Conservation (phyloP, 495 filamentous ascomycete genomes). For the Tuber umbilicatum region DNA sequence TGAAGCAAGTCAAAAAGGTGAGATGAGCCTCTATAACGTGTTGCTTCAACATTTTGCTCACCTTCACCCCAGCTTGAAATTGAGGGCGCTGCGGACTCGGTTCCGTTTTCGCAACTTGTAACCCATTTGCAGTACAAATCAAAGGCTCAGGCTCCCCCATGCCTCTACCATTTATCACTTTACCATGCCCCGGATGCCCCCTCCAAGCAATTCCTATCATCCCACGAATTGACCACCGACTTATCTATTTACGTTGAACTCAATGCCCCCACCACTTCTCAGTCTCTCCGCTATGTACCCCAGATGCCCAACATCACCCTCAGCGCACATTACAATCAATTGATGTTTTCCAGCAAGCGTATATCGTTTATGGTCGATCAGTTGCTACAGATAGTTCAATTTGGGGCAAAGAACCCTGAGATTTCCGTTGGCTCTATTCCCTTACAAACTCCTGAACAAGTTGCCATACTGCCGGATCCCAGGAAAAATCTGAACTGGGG, state of each 20-base stretch:
- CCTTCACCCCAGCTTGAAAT: conserved; percentile 35
- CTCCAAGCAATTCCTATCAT: conserved; percentile 43
- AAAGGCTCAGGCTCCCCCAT: conserved; percentile 45
- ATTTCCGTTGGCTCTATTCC: conserved; percentile 49
- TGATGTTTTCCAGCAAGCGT: conserved; percentile 49
- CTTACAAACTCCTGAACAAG: conserved; percentile 48
- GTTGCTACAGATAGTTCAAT: conserved; percentile 45
- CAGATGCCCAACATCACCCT: conserved; percentile 43
- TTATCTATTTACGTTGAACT: conserved; percentile 48
- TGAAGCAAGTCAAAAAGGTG: conserved; percentile 49
- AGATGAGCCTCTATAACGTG: conserved; percentile 4
- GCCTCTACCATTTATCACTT: conserved; percentile 49
- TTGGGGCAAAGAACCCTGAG: conserved; percentile 47
- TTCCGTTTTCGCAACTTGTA: conserved; percentile 47
- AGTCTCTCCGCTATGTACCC: conserved; percentile 27
- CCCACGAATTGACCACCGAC: conserved; percentile 44
- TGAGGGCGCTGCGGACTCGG: conserved; percentile 48
- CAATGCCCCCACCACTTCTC: conserved; percentile 28
- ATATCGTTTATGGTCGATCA: conserved; percentile 49
- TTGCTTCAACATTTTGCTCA: conserved; percentile 10
- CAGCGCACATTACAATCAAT: conserved; percentile 50
- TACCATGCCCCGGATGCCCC: conserved; percentile 48
- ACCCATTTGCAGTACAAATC: conserved; percentile 48
- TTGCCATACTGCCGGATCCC: conserved; percentile 60
- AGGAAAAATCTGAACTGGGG: conserved; percentile 75